Evolutionary conservation across 352 stramenopile species (phyloP), one percentile per base, ranked within the genome.

Genomic region (Phytophthora agathidicida): DNA sequence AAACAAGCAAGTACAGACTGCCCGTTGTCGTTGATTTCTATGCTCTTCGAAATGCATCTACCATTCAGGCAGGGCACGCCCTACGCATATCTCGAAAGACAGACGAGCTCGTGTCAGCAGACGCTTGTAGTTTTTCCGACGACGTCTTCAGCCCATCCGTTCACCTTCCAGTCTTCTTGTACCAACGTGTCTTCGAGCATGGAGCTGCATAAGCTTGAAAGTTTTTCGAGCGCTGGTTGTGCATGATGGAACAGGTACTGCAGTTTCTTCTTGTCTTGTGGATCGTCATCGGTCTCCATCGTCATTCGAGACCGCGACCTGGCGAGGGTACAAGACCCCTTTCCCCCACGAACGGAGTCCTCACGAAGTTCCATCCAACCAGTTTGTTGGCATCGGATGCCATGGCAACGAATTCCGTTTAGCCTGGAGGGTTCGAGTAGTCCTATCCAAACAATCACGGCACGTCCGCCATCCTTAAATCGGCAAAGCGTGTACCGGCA

Each of bases 281-380:
- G 67, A 38, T 67, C 57, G 8, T 79, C 65, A 37, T 71, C 62
- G 6, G 74, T 51, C 33, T 75, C 59, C 17, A 71, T 60, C 2
- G 60, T 59, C 24, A 73, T 59, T 24, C 69, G 66, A 35, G 69
- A 70, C 46, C 55, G 77, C 31, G 71, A 73, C 48, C 76, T 65
- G 30, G 75, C 51, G 10, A 59, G 65, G 9, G 74, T 70, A 10
- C 35, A 23, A 6, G 17, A 38, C 23, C 36, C 19, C 48, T 26
- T 26, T 26, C 4, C 27, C 9, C 14, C 35, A 22, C 20, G 32
- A 35, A n/a, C 7, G 5, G 1, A 8, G 3, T 36, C 2, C 10
- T 23, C 24, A 9, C 11, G 3, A 7, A 57, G 22, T 28, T 50
- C 3, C 2, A 64, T 39, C 49, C 50, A 75, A 9, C 61, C 66